Conservation (phyloP, 768 basidiomycete species). For the Suillus luteus region DNA sequence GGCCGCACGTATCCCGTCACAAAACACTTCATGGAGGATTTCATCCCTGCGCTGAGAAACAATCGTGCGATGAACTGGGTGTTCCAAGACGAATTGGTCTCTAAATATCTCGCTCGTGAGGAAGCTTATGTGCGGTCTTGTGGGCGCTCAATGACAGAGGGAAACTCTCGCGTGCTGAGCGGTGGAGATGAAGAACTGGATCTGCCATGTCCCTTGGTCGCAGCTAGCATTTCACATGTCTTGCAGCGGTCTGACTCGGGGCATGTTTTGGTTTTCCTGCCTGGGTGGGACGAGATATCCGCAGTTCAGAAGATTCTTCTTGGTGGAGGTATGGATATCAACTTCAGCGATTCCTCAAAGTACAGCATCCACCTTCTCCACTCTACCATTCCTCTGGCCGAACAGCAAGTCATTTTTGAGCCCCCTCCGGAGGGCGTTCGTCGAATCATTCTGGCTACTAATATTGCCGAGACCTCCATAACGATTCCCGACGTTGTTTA, state of each 20-base stretch:
- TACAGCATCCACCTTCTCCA: constrained; percentile 82
- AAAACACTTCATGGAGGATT: constrained; percentile 80
- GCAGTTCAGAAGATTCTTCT: constrained; percentile 66
- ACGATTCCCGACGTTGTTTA: constrained; percentile 96
- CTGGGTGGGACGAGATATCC: constrained; percentile 92
- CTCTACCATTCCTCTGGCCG: constrained; percentile 83
- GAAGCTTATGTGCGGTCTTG: constrained; percentile 20
- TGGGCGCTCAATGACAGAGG: constrained; percentile 14
- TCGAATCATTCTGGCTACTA: constrained; percentile 89
- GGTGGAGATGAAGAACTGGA: constrained; percentile 60
- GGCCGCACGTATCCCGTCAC: constrained; percentile 90
- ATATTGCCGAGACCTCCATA: constrained; percentile 93
- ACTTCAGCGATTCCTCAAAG: constrained; percentile 59
- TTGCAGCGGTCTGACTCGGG: constrained; percentile 74
- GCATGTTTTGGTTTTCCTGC: constrained; percentile 87
- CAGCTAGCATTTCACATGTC: constrained; percentile 79
- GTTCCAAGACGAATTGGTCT: constrained; percentile 66
- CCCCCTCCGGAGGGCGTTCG: constrained; percentile 77
- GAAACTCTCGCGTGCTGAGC: constrained; percentile 30
- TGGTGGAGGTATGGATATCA: constrained; percentile 51
- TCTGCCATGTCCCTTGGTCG: constrained; percentile 79
- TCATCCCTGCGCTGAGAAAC: constrained; percentile 51
- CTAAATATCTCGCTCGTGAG: constrained; percentile 73
- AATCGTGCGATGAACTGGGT: constrained; percentile 57
- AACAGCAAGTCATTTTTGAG: constrained; percentile 89